Percentiles rank a stretch among this genome's conserved stretches.
Evolutionary conservation across 2,329 filamentous ascomycete species (phyloP).

Genomic region (Fusarium siculi): DNA sequence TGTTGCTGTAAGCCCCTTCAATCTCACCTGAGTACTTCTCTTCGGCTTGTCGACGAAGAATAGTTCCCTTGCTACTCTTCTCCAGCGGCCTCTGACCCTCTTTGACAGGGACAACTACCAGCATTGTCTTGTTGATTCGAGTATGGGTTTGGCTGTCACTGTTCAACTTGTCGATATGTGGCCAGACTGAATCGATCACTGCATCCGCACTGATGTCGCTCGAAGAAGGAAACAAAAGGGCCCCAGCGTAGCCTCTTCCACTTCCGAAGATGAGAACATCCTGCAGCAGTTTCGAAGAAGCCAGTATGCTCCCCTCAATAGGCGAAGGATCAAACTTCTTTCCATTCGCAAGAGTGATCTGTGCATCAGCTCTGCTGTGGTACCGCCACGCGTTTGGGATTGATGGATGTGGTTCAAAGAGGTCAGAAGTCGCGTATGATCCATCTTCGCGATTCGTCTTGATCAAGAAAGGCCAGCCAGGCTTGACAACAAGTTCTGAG

Average conservation of each 20-base stretch:
- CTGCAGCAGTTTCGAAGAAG: slow-evolving; percentile 54
- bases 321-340: slow-evolving; percentile 76
- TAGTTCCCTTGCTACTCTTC: slow-evolving; percentile 72
- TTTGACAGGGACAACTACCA: slow-evolving; percentile 55
- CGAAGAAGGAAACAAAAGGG: slow-evolving; percentile 61
- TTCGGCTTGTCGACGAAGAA: slow-evolving; percentile 63
- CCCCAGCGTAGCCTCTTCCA: slow-evolving; percentile 65
- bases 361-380: slow-evolving; percentile 69
- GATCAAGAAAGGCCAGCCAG: slow-evolving; percentile 67
- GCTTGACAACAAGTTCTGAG: slow-evolving; percentile 65
- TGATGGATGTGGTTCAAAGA: slow-evolving; percentile 66
- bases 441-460: slow-evolving; percentile 68
- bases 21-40: slow-evolving; percentile 60
- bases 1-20: slow-evolving; percentile 54
- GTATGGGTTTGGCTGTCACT: slow-evolving; percentile 60
- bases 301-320: slow-evolving; percentile 65
- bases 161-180: slow-evolving; percentile 60
- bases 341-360: slow-evolving; percentile 70
- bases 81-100: slow-evolving; percentile 49
- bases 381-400: slow-evolving; percentile 70
- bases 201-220: slow-evolving; percentile 46
- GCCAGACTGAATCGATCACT: slow-evolving; percentile 55
- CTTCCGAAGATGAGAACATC: slow-evolving; percentile 72
- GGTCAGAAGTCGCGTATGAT: slow-evolving; percentile 70
- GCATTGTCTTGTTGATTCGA: slow-evolving; percentile 60